Base-by-base conservation (phyloP, 2,329 filamentous ascomycete species). In the Xylaria sp. region DNA sequence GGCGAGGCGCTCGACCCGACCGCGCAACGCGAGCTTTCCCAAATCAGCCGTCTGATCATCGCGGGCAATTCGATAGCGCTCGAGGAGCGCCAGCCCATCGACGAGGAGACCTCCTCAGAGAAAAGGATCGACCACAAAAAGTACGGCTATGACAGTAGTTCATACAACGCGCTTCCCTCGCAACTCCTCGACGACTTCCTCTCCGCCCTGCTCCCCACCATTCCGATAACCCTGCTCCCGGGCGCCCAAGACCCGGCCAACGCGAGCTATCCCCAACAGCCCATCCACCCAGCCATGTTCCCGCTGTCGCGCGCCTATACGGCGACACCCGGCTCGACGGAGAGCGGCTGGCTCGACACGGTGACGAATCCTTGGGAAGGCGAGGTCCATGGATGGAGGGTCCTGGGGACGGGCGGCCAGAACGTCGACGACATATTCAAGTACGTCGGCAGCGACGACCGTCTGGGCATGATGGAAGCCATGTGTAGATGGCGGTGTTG, bases 321-420 rank as follows among this genome's bases (percentile, higher is more conserved):
- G 35, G 78, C 83, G 11, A 77, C 78, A 14, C 83, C 83, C 49
- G 68, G 72, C n/a, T 61, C 69, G 2, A 49, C 70, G 15, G 80
- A 86, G 51, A 79, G 85, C 0, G 88, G 90, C 19, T 97, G 93
- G 89, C 88, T 99, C 56, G 92, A 98, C 75, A 84, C 86, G 5
- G 91, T 94, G 49, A 98, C 95, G 4, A 99, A 99, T 72, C 95
- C 95, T 0, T 96, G 91, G 89, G 91, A 96, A 71, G 92, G 89
- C 21, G 92, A 97, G 74, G 78, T 99, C 0, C 93, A 96, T 58
- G 96, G 95, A 0, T 96, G 92, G 89, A 86, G 92, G 45, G 79
- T 98, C 6, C 84, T 97, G 46, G 94, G 91, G 11, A 95, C 91
- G 0, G 91, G 92, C 37, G 95, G 95, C 0, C 95, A 99, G 78